A percentile compares a stretch with the other conserved stretches of the same genome.
These are phyloP conservation scores for Monilinia fructigena DNA, from an alignment of 2,329 filamentous ascomycete genomes.

Conservation along the genomic window DNA sequence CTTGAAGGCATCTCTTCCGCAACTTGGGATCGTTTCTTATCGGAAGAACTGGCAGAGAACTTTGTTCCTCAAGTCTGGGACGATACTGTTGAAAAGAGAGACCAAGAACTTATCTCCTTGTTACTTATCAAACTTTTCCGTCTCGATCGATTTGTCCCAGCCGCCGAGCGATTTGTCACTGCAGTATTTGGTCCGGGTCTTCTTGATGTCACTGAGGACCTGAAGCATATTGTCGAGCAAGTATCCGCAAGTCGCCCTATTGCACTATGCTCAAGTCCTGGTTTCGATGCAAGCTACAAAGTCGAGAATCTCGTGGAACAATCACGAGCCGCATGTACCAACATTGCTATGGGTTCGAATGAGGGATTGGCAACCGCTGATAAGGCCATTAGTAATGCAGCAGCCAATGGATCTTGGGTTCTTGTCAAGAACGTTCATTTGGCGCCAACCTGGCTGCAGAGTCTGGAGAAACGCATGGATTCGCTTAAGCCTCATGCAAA, in stretches of 20 bases:
- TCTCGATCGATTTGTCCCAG: constrained; percentile 90
- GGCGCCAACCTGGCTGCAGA: constrained; percentile 93
- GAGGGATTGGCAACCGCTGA: constrained; percentile 90
- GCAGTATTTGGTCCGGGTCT: constrained; percentile 81
- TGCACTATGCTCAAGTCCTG: constrained; percentile 88
- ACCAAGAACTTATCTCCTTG: constrained; percentile 78
- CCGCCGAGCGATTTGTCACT: constrained; percentile 85
- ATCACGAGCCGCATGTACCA: constrained; percentile 78
- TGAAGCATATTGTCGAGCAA: constrained; percentile 80
- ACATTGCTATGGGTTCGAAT: constrained; percentile 98
- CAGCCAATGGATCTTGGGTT: constrained; percentile 91
- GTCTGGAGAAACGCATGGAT: constrained; percentile 93
- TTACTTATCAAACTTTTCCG: constrained; percentile 92
- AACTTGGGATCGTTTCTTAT: constrained; percentile 79
- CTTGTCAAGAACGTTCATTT: constrained; percentile 98
- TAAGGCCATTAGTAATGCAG: constrained; percentile 90
- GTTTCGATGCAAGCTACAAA: constrained; percentile 98
- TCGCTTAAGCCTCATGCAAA: constrained; percentile 89
- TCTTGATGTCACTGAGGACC: constrained; percentile 80
- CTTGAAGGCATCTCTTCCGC: constrained; percentile 60
- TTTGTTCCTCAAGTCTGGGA: constrained; percentile 77
- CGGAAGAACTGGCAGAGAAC: constrained; percentile 83
- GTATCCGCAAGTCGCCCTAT: constrained; percentile 83
- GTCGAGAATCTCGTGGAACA: constrained; percentile 92
- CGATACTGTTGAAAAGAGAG: constrained; percentile 59